These are phyloP conservation scores for Tritrichomonas foetus DNA, from an alignment of 208 protist species.

Conservation along the genomic window DNA sequence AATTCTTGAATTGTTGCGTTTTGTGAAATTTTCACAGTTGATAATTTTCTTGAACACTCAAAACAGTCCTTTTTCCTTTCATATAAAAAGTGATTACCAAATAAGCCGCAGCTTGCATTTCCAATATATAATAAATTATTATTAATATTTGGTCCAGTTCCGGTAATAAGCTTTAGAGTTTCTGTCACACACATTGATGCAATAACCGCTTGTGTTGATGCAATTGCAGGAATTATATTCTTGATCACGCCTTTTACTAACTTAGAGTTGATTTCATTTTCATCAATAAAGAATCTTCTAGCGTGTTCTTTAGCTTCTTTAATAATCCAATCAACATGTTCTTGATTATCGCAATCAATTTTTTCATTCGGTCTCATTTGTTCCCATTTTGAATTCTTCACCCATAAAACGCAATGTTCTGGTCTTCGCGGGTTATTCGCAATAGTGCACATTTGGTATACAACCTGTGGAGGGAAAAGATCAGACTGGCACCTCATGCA, in stretches of 20 bases:
- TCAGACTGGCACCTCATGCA: slow-evolving; percentile 50
- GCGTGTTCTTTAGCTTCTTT: slow-evolving; percentile 68
- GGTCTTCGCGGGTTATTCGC: slow-evolving; percentile 47
- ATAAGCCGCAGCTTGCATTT: neutral
- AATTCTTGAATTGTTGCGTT: neutral
- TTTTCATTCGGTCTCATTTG: neutral
- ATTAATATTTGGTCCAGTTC: neutral
- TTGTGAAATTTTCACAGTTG: too few relatives aligned
- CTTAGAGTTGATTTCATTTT: slow-evolving; percentile 65
- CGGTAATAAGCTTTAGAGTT: neutral
- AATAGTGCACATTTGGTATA: slow-evolving; percentile 55
- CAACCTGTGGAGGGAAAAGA: neutral
- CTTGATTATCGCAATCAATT: slow-evolving; percentile 72
- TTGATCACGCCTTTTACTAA: slow-evolving; percentile 78
- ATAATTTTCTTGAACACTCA: neutral
- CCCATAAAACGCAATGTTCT: slow-evolving; percentile 62
- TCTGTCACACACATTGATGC: slow-evolving; percentile 50
- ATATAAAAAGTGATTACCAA: neutral
- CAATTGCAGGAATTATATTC: slow-evolving; percentile 96
- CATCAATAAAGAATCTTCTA: slow-evolving; percentile 70
- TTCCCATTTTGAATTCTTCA: slow-evolving; percentile 46
- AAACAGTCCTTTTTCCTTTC: neutral
- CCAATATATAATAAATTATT: neutral
- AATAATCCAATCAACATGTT: slow-evolving; percentile 77
- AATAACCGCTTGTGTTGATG: slow-evolving; percentile 92